phyloP scores from a whole-genome alignment of 495 filamentous ascomycete species.

The Penicillium odoratum region DNA sequence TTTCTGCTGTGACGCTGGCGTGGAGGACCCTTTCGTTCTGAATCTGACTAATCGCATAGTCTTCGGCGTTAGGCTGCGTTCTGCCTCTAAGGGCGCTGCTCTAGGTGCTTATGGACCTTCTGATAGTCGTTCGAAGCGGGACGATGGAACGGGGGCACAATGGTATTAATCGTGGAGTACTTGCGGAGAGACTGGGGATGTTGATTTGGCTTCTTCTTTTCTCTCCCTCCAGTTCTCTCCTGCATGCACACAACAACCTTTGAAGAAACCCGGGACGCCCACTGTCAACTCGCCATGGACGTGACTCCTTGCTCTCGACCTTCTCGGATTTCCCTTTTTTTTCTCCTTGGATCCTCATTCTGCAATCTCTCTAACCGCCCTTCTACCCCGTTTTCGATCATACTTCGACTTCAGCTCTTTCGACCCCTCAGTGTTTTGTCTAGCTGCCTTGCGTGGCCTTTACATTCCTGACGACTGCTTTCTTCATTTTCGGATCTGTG shows the following conservation, averaged over 20 bases:
- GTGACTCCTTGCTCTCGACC: constrained; percentile 37
- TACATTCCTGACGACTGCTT: constrained; percentile 12
- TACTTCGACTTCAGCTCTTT: constrained; percentile 39
- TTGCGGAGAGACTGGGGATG: constrained; percentile 27
- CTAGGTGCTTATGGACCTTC: constrained; percentile 62
- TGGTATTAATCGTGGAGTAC: constrained; percentile 59
- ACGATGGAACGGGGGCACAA: constrained; percentile 58
- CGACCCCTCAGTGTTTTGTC: constrained; percentile 30
- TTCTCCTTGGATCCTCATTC: constrained; percentile 39
- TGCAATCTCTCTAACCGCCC: constrained; percentile 40
- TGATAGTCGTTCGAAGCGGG: constrained; percentile 75
- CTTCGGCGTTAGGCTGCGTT: constrained; percentile 92
- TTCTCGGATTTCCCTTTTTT: constrained; percentile 42
- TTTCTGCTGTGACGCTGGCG: constrained; percentile 71
- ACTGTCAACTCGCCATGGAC: constrained; percentile 33
- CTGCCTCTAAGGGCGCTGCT: constrained; percentile 84
- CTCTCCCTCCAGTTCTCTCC: constrained; percentile 27
- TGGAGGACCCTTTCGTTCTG: constrained; percentile 69
- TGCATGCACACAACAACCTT: constrained; percentile 32
- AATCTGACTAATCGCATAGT: constrained; percentile 85
- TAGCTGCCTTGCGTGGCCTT: constrained; percentile 13
- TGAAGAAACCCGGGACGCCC: constrained; percentile 33
- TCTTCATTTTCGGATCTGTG: constrained; percentile 19
- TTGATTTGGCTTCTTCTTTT: constrained; percentile 18
- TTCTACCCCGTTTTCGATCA: constrained; percentile 40